Evolutionary conservation across 1,284 basidiomycete genomes (phyloP).

Genomic region (Meira miltonrushii): DNA sequence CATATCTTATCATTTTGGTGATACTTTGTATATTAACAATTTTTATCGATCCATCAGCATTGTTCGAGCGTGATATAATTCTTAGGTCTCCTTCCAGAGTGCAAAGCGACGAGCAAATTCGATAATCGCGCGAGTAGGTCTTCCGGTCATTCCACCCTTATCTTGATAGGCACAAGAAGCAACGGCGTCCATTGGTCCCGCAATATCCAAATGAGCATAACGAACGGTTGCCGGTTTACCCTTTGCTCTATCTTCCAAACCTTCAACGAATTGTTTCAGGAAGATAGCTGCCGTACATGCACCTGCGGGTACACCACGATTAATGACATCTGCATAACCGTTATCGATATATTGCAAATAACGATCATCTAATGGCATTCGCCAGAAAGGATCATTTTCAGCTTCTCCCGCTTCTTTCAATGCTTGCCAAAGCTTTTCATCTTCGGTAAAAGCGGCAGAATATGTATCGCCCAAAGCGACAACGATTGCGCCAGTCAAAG

Average conservation of each 20-base stretch:
- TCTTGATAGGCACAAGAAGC: constrained; percentile 63
- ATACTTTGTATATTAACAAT: not conserved
- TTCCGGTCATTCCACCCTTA: constrained; percentile 69
- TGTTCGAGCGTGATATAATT: not conserved
- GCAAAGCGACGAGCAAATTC: constrained; percentile 52
- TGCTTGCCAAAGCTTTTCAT: constrained; percentile 60
- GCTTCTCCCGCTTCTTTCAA: constrained; percentile 71
- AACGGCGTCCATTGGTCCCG: constrained; percentile 65
- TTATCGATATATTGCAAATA: constrained; percentile 70
- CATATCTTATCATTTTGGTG: not conserved
- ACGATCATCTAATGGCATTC: constrained; percentile 64
- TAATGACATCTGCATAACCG: constrained; percentile 76
- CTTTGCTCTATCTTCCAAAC: constrained; percentile 38
- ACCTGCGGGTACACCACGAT: constrained; percentile 69
- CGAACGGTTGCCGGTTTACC: constrained; percentile 25
- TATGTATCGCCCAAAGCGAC: constrained; percentile 62
- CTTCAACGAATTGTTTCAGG: constrained; percentile 65
- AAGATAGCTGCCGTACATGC: constrained; percentile 79
- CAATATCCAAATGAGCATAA: constrained; percentile 62
- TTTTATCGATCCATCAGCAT: not conserved
- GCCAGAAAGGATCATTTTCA: constrained; percentile 54
- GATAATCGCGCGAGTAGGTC: constrained; percentile 64
- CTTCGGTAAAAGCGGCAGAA: constrained; percentile 71
- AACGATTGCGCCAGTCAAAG: constrained; percentile 61
- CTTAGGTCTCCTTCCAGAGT: constrained; percentile 5